Conservation (phyloP, 345 rosid species). For the Brassica juncea region DNA sequence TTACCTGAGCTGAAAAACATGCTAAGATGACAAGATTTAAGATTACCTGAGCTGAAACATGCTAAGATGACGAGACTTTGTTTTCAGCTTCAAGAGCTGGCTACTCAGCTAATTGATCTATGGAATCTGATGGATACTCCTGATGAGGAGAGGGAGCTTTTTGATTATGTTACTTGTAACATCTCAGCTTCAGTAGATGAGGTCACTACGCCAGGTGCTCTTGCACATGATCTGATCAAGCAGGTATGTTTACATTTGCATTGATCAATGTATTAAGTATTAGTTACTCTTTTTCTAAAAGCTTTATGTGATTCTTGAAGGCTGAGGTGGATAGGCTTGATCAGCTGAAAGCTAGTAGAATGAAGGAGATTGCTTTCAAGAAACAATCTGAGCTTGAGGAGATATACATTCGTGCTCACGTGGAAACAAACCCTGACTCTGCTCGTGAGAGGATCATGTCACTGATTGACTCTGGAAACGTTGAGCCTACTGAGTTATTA, state of each 20-base stretch:
- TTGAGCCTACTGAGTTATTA: slow-evolving; percentile 89
- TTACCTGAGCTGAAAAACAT: neutral
- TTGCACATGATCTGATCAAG: slow-evolving; percentile 86
- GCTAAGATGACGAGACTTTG: neutral
- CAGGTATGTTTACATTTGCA: slow-evolving; percentile 53
- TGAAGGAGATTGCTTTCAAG: slow-evolving; percentile 96
- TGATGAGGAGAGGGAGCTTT: slow-evolving; percentile 70
- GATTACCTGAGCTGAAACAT: neutral
- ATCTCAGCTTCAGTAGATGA: slow-evolving; percentile 82
- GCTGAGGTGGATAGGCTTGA: slow-evolving; percentile 93
- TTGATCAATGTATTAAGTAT: neutral
- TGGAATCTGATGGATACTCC: slow-evolving; percentile 99
- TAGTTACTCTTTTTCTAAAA: slow-evolving; percentile 8
- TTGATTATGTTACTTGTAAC: slow-evolving; percentile 87
- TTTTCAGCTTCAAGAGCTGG: slow-evolving; percentile 91
- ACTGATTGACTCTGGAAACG: slow-evolving; percentile 77
- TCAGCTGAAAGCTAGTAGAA: slow-evolving; percentile 85
- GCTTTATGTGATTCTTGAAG: slow-evolving; percentile 41
- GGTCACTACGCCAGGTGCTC: slow-evolving; percentile 83
- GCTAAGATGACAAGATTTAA: neutral
- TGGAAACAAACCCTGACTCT: slow-evolving; percentile 76
- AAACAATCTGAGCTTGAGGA: slow-evolving; percentile 95
- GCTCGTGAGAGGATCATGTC: slow-evolving; percentile 89
- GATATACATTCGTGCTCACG: slow-evolving; percentile 73
- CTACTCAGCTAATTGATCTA: slow-evolving; percentile 77